Evolutionary conservation across 2,329 filamentous ascomycete genomes (phyloP).

Genomic region (Penicillium sp.): DNA sequence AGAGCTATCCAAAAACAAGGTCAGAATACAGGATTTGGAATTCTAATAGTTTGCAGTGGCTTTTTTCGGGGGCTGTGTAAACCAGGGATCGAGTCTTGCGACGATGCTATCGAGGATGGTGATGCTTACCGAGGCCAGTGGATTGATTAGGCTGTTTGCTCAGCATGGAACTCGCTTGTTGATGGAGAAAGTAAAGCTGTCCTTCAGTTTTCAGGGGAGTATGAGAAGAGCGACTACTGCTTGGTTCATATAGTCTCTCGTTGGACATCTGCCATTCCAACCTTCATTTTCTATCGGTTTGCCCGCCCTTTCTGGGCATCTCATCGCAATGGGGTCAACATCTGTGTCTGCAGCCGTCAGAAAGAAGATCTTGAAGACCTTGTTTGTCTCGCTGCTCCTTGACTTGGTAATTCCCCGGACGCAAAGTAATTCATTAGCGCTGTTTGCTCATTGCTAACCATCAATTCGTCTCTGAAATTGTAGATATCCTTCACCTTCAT

Average conservation of each 20-base stretch:
- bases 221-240: neutral
- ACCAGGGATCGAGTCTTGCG: neutral
- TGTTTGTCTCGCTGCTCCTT: slow-evolving; percentile 6
- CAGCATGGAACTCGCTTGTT: neutral
- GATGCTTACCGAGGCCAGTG: neutral
- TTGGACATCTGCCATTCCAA: too few relatives aligned
- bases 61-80: neutral
- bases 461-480: too few relatives aligned
- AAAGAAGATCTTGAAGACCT: neutral
- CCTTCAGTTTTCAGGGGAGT: neutral
- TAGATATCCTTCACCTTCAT: slow-evolving; percentile 9
- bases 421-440: neutral
- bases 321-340: neutral
- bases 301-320: neutral
- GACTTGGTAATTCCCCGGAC: neutral
- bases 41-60: neutral
- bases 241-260: neutral
- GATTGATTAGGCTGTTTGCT: neutral
- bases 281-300: neutral
- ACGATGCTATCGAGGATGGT: neutral
- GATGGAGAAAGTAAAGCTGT: neutral
- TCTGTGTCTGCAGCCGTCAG: neutral
- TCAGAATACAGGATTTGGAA: slow-evolving; percentile 1
- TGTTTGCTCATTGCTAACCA: neutral
- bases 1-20: neutral